phyloP scores from a whole-genome alignment of 768 basidiomycete genomes.

The Nidularia sp. region DNA sequence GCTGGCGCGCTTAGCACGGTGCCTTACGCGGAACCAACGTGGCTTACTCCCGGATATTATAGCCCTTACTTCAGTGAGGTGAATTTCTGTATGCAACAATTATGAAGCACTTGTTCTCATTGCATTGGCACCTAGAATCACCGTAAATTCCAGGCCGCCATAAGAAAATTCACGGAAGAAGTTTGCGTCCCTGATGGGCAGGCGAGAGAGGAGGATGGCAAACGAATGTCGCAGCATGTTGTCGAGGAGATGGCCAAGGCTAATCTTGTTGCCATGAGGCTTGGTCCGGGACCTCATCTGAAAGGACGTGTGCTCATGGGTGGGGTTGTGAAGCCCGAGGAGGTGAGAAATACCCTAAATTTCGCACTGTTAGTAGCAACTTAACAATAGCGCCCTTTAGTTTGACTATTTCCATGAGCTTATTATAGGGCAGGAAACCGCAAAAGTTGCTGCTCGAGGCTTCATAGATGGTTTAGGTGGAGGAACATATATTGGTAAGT shows the following conservation, averaged over 20 bases:
- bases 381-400: conserved; percentile 13
- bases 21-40: conserved; percentile 88
- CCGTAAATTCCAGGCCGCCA: conserved; percentile 49
- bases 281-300: conserved; percentile 85
- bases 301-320: conserved; percentile 72
- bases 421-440: conserved; percentile 67
- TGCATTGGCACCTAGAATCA: conserved; percentile 38
- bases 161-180: conserved; percentile 73
- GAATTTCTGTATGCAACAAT: conserved; percentile 11
- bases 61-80: conserved; percentile 75
- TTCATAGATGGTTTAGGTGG: conserved; percentile 73
- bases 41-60: conserved; percentile 67
- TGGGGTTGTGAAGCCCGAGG: conserved; percentile 73
- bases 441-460: conserved; percentile 67
- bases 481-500: conserved; percentile 28
- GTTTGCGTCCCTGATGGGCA: conserved; percentile 52
- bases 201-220: conserved; percentile 75
- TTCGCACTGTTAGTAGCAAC: too few relatives aligned
- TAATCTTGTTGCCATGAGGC: conserved; percentile 59
- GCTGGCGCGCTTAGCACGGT: conserved; percentile 65
- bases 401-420: conserved; percentile 86
- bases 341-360: conserved; percentile 32
- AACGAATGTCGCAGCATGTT: conserved; percentile 66
- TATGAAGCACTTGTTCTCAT: background rate
- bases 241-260: conserved; percentile 62